Conservation (phyloP, 257 asterid species). For the Cordia subcordata region DNA sequence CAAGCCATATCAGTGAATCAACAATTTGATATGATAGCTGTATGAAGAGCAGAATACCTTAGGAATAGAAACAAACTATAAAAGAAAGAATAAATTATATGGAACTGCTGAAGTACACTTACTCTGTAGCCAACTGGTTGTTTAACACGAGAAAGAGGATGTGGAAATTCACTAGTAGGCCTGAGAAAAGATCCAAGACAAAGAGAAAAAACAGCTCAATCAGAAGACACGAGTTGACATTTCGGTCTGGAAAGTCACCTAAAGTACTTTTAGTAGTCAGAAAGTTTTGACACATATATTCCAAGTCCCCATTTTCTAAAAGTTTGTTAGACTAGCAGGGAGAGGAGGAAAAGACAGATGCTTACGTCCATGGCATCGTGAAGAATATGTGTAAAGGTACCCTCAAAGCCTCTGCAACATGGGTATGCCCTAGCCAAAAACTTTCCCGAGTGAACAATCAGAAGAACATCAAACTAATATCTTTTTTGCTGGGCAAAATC, state of each 20-base stretch:
- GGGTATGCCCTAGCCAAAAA: conserved; percentile 64
- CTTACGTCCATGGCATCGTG: conserved; percentile 99
- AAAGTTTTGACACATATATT: neutral
- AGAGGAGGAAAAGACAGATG: conserved; percentile 11
- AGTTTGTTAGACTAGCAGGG: neutral
- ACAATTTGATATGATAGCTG: conserved; percentile 90
- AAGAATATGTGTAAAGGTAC: conserved; percentile 84
- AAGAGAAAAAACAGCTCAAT: neutral
- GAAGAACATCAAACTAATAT: neutral
- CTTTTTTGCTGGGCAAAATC: neutral
- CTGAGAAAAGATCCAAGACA: conserved; percentile 31
- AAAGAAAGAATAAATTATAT: conserved; percentile 1
- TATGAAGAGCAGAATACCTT: conserved; percentile 12
- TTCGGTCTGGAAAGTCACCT: neutral
- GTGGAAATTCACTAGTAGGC: conserved; percentile 88
- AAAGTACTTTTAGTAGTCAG: neutral
- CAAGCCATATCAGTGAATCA: conserved; percentile 84
- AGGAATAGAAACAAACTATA: conserved; percentile 8
- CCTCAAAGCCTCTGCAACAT: conserved; percentile 82
- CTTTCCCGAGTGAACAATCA: neutral
- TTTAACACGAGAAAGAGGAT: conserved; percentile 92
- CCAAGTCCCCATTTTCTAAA: neutral
- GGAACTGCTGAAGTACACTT: conserved; percentile 28
- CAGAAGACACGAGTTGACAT: neutral
- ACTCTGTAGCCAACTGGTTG: conserved; percentile 75